phyloP scores from a whole-genome alignment of 352 stramenopile genomes.

The Phytophthora tubulina region DNA sequence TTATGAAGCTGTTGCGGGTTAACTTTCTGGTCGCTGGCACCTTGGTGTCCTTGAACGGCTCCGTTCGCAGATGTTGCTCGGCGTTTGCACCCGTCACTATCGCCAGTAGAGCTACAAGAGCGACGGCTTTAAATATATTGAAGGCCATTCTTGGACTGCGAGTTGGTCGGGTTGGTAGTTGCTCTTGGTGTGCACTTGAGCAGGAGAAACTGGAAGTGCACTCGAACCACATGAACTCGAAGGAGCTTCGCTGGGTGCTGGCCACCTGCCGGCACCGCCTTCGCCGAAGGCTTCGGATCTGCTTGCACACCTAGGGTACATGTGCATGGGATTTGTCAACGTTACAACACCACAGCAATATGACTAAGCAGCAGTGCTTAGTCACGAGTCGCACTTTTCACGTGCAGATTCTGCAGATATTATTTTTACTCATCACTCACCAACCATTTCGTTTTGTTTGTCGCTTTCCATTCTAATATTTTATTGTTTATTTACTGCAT shows the following conservation, averaged over 20 bases:
- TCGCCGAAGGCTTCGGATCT: not conserved
- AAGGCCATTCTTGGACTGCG: not conserved
- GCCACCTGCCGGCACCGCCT: not conserved
- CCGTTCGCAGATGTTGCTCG: not conserved
- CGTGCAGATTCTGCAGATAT: too few relatives aligned
- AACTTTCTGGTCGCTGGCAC: not conserved
- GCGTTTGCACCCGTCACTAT: not conserved
- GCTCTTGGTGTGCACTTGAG: not conserved
- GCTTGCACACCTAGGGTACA: too few relatives aligned
- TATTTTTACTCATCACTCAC: too few relatives aligned
- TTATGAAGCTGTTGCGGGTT: not conserved
- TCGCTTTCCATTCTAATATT: too few relatives aligned
- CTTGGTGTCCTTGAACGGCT: not conserved
- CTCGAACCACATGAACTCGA: not conserved
- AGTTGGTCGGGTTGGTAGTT: not conserved
- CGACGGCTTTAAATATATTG: not conserved
- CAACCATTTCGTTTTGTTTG: too few relatives aligned
- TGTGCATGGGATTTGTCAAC: too few relatives aligned
- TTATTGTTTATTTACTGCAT: too few relatives aligned
- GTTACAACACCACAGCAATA: too few relatives aligned
- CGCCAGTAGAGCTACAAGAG: not conserved
- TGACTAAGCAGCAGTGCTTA: too few relatives aligned
- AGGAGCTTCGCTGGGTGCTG: not conserved
- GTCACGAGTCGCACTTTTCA: too few relatives aligned
- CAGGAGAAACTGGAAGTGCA: not conserved